Evolutionary conservation across 179 eudicot species (phyloP).

Genomic region (Beta corolliflora): DNA sequence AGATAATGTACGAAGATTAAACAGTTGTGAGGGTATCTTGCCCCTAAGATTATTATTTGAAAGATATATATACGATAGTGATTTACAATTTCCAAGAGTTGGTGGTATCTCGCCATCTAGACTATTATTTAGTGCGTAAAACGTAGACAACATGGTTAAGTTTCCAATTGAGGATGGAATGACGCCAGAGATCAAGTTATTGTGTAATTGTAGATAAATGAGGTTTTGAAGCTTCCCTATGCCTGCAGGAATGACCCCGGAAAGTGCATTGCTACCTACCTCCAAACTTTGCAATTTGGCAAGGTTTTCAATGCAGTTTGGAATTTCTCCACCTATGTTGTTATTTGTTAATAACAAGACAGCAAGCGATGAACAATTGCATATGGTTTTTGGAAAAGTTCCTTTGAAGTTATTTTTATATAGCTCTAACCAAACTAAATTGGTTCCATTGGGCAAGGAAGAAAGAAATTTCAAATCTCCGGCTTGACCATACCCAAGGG

Average conservation of each 20-base stretch:
- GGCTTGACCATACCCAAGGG: background rate
- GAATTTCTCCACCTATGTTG: constrained; percentile 25
- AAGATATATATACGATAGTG: constrained; percentile 16
- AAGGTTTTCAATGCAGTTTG: background rate
- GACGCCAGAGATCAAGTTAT: background rate
- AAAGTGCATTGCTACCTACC: background rate
- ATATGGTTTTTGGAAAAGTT: constrained; percentile 6
- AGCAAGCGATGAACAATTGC: constrained; percentile 25
- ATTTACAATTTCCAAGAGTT: constrained; percentile 13
- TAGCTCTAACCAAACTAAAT: background rate
- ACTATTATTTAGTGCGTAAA: background rate
- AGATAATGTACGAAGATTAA: constrained; percentile 9
- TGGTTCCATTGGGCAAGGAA: constrained; percentile 23
- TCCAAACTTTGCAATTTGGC: background rate
- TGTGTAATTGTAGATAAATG: accelerated
- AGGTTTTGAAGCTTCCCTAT: constrained; percentile 18
- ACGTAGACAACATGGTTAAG: background rate
- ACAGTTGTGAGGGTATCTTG: constrained; percentile 18
- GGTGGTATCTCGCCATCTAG: constrained; percentile 23
- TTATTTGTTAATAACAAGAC: background rate
- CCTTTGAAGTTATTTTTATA: constrained; percentile 14
- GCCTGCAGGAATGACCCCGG: constrained; percentile 30
- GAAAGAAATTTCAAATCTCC: constrained; percentile 18
- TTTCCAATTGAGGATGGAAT: constrained; percentile 30
- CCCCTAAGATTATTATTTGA: constrained; percentile 24